Base-by-base conservation (phyloP, 1,139 yeast genomes). In the Pichia sp. region DNA sequence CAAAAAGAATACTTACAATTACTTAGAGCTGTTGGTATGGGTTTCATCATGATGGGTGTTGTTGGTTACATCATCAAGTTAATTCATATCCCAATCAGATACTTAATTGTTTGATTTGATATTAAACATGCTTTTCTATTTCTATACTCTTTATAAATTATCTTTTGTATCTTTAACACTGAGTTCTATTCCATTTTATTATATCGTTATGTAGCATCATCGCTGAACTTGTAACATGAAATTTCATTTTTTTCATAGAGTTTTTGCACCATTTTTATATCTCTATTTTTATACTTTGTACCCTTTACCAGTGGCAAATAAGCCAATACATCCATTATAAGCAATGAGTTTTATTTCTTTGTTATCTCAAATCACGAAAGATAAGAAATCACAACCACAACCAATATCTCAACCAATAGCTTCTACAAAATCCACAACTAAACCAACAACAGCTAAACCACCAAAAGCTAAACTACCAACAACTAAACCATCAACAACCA, bases 21-120 rank as follows among this genome's bases (percentile, higher is more conserved):
- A 65, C 79, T 92, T 59, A 84, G 92, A 71, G 97, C 97, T 49
- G 97, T 92, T 50, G 97, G 97, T 62, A 77, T 89, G 58, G 98
- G 98, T 60, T 92, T 90, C 71, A 73, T 90, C 60, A 90, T 90
- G 80, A 94, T 92, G 92, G 98, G 98, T 63, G 85, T 88, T 62
- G 95, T 92, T 62, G 98, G 98, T 52, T 92, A 89, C 72, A 86
- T 83, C 62, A 95, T 92, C 70, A 92, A 92, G 73, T 79, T 90
- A 67, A 78, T 90, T 63, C 98, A 90, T 71, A 90, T 90, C 63
- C 98, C 98, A 65, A 89, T 90, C 73, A 85, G 97, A 74, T 94
- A 89, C 72, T 81, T 90, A 73, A 89, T 90, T 72, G 97, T 90
- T 59, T 90, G 77, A 36, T 36, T n/a, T 36, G 24, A 22, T 13